Base-by-base conservation (phyloP, 2,329 filamentous ascomycete species). In the Teratosphaeria viscida region DNA sequence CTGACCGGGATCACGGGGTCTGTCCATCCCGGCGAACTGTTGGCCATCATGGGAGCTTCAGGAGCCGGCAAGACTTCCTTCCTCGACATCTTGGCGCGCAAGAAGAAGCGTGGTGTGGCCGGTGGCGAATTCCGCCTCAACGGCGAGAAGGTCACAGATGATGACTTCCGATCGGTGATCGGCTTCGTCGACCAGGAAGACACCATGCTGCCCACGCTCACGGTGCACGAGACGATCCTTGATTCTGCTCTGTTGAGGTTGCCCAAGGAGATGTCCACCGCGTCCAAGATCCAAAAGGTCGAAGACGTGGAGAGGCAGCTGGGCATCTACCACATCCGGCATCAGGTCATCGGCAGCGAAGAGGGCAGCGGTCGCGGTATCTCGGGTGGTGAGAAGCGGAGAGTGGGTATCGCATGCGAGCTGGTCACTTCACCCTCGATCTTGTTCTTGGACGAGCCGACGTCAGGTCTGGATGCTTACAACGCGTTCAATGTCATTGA, bases 131-230 rank as follows among this genome's bases (percentile, higher is more conserved):
- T 96, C 68, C 94, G 87, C 68, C 85, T 99, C 69, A 97, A 97
- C 66, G 95, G 94, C 37, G 90, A 97, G 73, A 92, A 89, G 72
- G 86, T 97, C 43, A 80, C 79, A 35, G 90, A 96, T 71, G 74
- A 83, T 34, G 90, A 96, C 63, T 99, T 94, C 76, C 90, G 89
- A 71, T 92, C 85, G 62, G 90, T 97, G 57, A 88, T 96, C 64
- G 94, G 95, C 26, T 99, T 97, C 68, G 94, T 99, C 49, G 94
- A 99, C 68, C 94, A 99, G 76, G 94, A 99, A 71, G 94, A 99
- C 71, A 95, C 92, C 5, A 92, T 99, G 86, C 81, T 99, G 52
- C 87, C 94, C 0, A 99, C 94, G 0, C 79, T 99, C 66, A 99
- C 94, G 0, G 94, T 99, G 8, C 94, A 99, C 73, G 94, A 99